phyloP scores from a whole-genome alignment of 2,329 filamentous ascomycete species.

The Didymellaceae sp. region DNA sequence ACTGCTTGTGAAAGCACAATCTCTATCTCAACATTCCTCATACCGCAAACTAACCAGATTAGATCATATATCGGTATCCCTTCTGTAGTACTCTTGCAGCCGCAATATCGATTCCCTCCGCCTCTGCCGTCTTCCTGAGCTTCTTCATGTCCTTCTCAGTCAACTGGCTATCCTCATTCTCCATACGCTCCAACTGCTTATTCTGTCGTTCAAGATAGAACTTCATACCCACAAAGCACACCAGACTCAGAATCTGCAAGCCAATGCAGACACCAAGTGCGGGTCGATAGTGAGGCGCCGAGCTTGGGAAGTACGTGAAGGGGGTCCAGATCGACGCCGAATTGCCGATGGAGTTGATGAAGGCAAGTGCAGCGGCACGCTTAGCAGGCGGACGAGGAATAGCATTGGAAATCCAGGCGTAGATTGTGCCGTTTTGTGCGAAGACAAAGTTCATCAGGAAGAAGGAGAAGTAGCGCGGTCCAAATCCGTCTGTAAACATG shows the following conservation, averaged over 20 bases:
- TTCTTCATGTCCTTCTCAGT: conserved; percentile 56
- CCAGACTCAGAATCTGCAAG: conserved; percentile 24
- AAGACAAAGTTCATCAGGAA: conserved; percentile 65
- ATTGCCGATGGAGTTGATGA: conserved; percentile 63
- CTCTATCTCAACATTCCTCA: not conserved
- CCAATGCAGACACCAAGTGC: conserved; percentile 33
- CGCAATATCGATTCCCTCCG: conserved; percentile 59
- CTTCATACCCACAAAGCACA: conserved; percentile 24
- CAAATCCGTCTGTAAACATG: conserved; percentile 60
- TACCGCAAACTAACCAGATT: not conserved
- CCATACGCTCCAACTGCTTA: conserved; percentile 57
- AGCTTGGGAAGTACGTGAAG: conserved; percentile 44
- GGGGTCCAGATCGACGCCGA: conserved; percentile 58
- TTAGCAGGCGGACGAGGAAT: conserved; percentile 62
- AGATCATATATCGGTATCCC: conserved; percentile 62
- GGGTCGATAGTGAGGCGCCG: conserved; percentile 27
- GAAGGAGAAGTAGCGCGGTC: conserved; percentile 61
- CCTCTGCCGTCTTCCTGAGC: conserved; percentile 58
- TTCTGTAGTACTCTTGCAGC: conserved; percentile 60
- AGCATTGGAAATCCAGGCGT: conserved; percentile 60
- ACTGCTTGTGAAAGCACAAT: too few relatives aligned
- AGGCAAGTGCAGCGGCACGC: conserved; percentile 61
- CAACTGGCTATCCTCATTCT: conserved; percentile 55
- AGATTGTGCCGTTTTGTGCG: conserved; percentile 62
- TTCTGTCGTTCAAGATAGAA: conserved; percentile 53